Evolutionary conservation across 306 rosid genomes (phyloP).

Genomic region (Spatholobus suberectus): DNA sequence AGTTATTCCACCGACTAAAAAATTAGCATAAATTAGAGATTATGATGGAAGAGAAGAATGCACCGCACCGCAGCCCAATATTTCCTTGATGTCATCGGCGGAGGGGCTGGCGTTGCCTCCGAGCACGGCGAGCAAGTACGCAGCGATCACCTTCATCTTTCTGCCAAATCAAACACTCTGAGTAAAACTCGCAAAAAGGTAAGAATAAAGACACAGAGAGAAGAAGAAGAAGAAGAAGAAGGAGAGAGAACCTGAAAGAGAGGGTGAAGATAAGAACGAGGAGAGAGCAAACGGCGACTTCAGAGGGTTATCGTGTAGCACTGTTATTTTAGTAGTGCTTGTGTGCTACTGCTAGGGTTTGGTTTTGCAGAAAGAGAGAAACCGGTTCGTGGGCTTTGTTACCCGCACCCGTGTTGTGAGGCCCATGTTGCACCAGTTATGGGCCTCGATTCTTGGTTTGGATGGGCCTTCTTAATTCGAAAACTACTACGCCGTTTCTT

Average conservation of each 20-base stretch:
- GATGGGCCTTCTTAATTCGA: not conserved
- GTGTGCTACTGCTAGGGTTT: conserved; percentile 13
- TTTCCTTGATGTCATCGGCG: conserved; percentile 46
- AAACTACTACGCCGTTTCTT: too few species aligned
- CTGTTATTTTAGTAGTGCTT: not conserved
- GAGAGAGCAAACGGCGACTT: not conserved
- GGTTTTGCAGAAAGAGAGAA: not conserved
- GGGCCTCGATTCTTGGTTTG: not conserved
- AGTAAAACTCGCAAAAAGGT: not conserved
- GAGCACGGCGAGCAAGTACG: conserved; percentile 65
- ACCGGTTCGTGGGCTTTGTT: conserved; percentile 11
- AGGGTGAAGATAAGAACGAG: not conserved
- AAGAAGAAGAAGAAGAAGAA: not conserved
- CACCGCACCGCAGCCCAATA: conserved; percentile 48
- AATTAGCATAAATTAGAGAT: not conserved
- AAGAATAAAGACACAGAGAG: not conserved
- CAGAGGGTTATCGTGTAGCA: not conserved
- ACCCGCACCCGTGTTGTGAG: not conserved
- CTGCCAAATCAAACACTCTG: not conserved
- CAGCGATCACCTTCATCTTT: conserved; percentile 73
- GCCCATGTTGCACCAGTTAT: not conserved
- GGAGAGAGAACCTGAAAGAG: not conserved
- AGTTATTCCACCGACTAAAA: not conserved
- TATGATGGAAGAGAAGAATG: not conserved
- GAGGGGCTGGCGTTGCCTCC: conserved; percentile 66